These are phyloP conservation scores for Rachicladosporium sp. DNA, from an alignment of 2,329 filamentous ascomycete genomes.

Conservation along the genomic window DNA sequence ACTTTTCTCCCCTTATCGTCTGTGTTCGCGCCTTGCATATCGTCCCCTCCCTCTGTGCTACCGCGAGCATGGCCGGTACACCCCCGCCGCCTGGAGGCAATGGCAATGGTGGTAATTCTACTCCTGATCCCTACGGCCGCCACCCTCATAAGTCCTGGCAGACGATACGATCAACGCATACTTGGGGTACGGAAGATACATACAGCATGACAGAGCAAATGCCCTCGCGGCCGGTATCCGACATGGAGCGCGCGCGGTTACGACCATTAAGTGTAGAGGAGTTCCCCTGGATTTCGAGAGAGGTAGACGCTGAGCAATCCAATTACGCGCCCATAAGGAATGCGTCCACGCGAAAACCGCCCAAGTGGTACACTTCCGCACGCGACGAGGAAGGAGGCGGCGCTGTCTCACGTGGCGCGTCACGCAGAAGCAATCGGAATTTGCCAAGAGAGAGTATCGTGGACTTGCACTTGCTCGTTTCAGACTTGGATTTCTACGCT, in stretches of 20 bases:
- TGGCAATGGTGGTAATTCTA: too few relatives aligned
- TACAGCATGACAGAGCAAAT: conserved; percentile 4
- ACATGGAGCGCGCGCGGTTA: conserved; percentile 6
- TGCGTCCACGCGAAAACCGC: conserved; percentile 13
- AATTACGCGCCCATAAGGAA: conserved; percentile 15
- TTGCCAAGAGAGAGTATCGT: conserved; percentile 21
- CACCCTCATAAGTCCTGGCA: conserved; percentile 5
- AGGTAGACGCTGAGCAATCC: conserved; percentile 12
- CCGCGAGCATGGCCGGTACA: too few relatives aligned
- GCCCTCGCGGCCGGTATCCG: conserved; percentile 2
- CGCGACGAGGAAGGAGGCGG: conserved; percentile 13
- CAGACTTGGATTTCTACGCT: conserved; percentile 24
- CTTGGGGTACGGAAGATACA: conserved; percentile 5
- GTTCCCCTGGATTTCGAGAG: conserved; percentile 21
- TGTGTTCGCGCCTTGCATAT: too few relatives aligned
- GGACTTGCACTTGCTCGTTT: conserved; percentile 23
- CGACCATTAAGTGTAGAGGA: conserved; percentile 14
- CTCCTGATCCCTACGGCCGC: conserved; percentile 4
- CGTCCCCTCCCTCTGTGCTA: too few relatives aligned
- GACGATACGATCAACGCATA: conserved; percentile 4
- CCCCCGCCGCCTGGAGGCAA: too few relatives aligned
- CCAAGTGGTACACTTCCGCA: conserved; percentile 21
- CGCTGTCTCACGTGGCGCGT: conserved; percentile 8
- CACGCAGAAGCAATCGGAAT: conserved; percentile 14
- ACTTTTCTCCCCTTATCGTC: too few relatives aligned